Conservation (phyloP, 1,139 yeast species). For the Suhomyces taliae region DNA sequence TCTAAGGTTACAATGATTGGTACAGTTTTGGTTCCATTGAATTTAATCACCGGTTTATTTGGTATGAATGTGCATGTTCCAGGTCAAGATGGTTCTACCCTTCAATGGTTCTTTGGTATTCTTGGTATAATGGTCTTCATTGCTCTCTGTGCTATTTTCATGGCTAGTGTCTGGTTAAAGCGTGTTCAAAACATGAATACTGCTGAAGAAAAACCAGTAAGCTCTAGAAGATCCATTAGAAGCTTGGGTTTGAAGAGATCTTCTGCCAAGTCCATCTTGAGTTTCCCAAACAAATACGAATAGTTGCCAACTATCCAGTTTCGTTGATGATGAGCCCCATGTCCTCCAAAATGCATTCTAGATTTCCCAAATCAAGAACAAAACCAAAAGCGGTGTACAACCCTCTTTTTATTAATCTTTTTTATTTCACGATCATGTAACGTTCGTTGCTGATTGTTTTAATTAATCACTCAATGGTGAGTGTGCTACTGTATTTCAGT, state of each 20-base stretch:
- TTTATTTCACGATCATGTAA: too few relatives aligned
- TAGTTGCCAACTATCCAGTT: constrained; percentile 7
- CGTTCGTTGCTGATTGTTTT: too few relatives aligned
- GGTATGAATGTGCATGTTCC: constrained; percentile 96
- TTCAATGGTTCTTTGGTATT: constrained; percentile 44
- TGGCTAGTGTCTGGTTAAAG: constrained; percentile 41
- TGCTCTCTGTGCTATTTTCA: constrained; percentile 30
- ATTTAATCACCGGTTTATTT: constrained; percentile 85
- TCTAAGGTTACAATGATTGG: constrained; percentile 89
- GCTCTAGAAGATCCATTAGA: constrained; percentile 39
- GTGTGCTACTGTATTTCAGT: too few relatives aligned
- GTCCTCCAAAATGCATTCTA: too few relatives aligned
- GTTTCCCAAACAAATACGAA: constrained; percentile 43
- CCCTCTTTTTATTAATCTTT: too few relatives aligned
- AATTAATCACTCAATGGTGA: too few relatives aligned
- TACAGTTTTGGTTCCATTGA: constrained; percentile 87
- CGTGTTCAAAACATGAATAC: constrained; percentile 13
- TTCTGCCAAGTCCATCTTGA: constrained; percentile 40
- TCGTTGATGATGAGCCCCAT: too few relatives aligned
- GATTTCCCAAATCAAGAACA: too few relatives aligned
- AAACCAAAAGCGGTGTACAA: too few relatives aligned
- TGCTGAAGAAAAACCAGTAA: constrained; percentile 9
- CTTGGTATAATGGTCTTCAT: constrained; percentile 38
- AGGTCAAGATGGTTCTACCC: constrained; percentile 49
- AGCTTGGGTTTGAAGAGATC: constrained; percentile 45